phyloP scores from a whole-genome alignment of 208 protist genomes.

The Angomonas deanei region DNA sequence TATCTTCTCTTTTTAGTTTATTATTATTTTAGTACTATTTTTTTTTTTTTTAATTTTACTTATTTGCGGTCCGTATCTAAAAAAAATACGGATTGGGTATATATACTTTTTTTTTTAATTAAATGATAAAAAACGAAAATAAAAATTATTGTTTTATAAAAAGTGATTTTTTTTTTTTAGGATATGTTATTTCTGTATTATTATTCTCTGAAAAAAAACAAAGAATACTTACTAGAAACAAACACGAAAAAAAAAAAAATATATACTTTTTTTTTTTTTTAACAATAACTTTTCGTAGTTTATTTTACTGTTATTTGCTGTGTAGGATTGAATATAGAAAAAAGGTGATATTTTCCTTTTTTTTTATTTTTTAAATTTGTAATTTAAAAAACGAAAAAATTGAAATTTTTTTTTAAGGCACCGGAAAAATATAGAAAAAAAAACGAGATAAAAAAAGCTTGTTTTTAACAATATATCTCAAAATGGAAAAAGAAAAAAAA shows the following conservation, averaged over 20 bases:
- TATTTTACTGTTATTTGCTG: neutral
- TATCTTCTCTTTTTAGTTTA: neutral
- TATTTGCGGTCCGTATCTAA: neutral
- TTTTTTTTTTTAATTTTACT: constrained; percentile 5
- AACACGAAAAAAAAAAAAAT: constrained; percentile 8
- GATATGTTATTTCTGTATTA: no score
- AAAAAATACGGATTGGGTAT: neutral
- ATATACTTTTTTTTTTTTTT: no score
- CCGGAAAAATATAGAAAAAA: neutral
- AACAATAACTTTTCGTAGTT: neutral
- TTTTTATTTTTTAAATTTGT: neutral
- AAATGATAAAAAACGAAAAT: no score
- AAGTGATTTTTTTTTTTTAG: no score
- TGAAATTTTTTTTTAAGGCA: neutral
- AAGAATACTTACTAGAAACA: no score
- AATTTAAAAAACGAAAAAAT: constrained; percentile 4
- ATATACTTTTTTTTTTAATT: constrained; percentile 1
- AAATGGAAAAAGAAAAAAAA: neutral
- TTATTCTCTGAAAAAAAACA: no score
- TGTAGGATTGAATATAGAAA: neutral
- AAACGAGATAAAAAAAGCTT: neutral
- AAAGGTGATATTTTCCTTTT: neutral
- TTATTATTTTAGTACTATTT: neutral
- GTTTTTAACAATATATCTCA: neutral
- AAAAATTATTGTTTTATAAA: no score